Percentiles rank a stretch among this genome's conserved stretches.
phyloP scores from a whole-genome alignment of 768 basidiomycete genomes.

The Tricholoma sp. region DNA sequence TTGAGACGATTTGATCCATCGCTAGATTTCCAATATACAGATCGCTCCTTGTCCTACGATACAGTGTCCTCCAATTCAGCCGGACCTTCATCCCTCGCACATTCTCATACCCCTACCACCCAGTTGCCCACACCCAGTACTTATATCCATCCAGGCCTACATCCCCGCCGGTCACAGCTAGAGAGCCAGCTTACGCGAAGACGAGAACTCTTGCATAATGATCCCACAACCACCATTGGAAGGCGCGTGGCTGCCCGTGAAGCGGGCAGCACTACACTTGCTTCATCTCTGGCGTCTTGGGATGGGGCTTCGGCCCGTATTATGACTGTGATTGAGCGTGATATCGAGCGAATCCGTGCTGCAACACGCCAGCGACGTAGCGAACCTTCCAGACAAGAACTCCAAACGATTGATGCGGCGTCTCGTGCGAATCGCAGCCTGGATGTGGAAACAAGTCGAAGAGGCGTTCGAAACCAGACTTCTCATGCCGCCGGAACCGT shows the following conservation, averaged over 20 bases:
- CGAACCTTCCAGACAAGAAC: constrained; percentile 16
- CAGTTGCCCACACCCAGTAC: background rate
- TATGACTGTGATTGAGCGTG: constrained; percentile 18
- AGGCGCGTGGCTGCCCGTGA: constrained; percentile 36
- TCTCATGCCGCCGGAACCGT: constrained; percentile 1
- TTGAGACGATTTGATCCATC: background rate
- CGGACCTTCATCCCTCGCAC: background rate
- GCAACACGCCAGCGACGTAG: constrained; percentile 17
- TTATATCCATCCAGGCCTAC: constrained; percentile 3
- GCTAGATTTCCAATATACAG: background rate
- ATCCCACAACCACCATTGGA: constrained; percentile 33
- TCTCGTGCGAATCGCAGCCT: constrained; percentile 15
- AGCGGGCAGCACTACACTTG: constrained; percentile 19
- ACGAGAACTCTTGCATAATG: constrained; percentile 22
- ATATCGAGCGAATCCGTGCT: constrained; percentile 18
- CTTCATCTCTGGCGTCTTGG: constrained; percentile 10
- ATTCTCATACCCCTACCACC: background rate
- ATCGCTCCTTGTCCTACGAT: background rate
- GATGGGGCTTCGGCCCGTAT: constrained; percentile 7
- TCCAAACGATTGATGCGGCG: constrained; percentile 6
- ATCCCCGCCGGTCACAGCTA: constrained; percentile 19
- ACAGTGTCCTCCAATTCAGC: background rate
- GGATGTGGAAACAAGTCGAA: constrained; percentile 13
- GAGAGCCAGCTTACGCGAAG: constrained; percentile 21
- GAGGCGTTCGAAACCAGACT: constrained; percentile 5